Base-by-base conservation (phyloP, 83 land plant species). In the Picea engelmannii region DNA sequence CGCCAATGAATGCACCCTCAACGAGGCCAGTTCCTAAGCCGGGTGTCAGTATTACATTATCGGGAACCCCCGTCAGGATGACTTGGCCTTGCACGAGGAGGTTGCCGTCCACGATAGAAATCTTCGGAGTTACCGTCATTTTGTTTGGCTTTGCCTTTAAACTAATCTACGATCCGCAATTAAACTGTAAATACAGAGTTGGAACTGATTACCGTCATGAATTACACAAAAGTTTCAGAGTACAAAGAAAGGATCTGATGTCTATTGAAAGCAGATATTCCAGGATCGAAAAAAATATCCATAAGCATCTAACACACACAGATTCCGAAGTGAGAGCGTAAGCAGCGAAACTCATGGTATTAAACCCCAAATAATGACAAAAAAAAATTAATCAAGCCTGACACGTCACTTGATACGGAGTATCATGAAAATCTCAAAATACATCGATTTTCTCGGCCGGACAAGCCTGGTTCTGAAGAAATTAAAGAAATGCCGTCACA, bases 51-150 rank as follows among this genome's bases (percentile, higher is more conserved):
- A 88, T 80, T 66, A 93, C 86, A 83, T 93, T 93, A 17, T 91
- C 89, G 9, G 94, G 92, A 9, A 93, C 94, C 52, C 92, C 91
- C 31, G 85, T 90, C 64, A 93, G 87, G 25, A 93, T 84, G 63
- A 92, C 85, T 85, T 90, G 90, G 44, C 94, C 94, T 38, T 87
- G 86, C 44, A 93, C 90, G 62, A 93, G 84, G 47, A 93, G 87
- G 66, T 84, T 87, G 31, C 94, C 92, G 25, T 93, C 85, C 77
- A 52, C 81, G 78, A 93, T 66, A 13, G 87, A 76, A 73, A 93
- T 91, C 42, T 66, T 85, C 12, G 96, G 87, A 44, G 90, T 90
- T 62, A 93, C 87, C 77, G 96, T 93, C 96, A 93, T 93, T 75
- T 69, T 90, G 23, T 75, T 4, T 62, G 13, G 16, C 8, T 63